These are phyloP conservation scores for Mrakia frigida DNA, from an alignment of 768 basidiomycete genomes.

Conservation along the genomic window DNA sequence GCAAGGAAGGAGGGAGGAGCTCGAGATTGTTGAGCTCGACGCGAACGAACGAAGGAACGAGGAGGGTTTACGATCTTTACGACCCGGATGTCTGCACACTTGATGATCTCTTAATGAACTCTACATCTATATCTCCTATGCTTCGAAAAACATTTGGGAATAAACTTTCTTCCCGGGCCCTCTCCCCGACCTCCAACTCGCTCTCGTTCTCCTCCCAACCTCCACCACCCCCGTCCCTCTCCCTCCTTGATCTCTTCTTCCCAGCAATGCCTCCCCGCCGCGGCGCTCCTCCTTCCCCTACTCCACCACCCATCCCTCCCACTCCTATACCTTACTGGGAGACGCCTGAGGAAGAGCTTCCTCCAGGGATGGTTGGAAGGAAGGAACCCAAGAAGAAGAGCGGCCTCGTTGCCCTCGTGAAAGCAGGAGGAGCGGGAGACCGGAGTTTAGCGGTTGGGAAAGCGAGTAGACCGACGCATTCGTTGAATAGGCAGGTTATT, in stretches of 20 bases:
- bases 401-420: background rate
- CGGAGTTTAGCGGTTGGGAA: conserved; percentile 3
- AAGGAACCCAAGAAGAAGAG: background rate
- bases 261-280: background rate
- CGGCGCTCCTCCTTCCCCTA: background rate
- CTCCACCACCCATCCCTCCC: background rate
- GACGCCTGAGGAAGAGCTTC: background rate
- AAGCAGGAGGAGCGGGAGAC: background rate
- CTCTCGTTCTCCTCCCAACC: background rate
- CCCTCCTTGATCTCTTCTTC: background rate
- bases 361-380: background rate
- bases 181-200: background rate
- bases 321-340: background rate
- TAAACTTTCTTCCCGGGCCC: background rate
- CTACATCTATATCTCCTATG: too few relatives aligned
- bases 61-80: too few relatives aligned
- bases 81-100: too few relatives aligned
- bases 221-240: background rate
- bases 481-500: conserved; percentile 20
- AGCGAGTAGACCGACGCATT: conserved; percentile 4
- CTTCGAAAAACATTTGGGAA: too few relatives aligned
- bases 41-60: too few relatives aligned
- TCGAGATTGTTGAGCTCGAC: too few relatives aligned
- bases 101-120: too few relatives aligned
- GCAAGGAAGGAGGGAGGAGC: background rate